Evolutionary conservation across 257 asterid species (phyloP), one percentile per base, ranked within the genome.

Genomic region (Petunia secreta): DNA sequence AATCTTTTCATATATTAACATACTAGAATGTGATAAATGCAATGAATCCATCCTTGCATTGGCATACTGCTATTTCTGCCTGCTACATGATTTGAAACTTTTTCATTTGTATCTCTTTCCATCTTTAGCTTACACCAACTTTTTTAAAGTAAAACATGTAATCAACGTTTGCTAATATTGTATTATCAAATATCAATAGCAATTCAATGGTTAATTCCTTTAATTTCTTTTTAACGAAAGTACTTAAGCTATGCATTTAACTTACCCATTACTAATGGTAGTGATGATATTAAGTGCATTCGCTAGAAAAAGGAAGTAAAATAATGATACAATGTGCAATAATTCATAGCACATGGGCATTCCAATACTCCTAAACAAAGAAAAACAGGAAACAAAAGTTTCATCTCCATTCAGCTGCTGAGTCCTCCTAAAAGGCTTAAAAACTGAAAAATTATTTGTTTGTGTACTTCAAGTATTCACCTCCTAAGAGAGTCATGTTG

Each of bases 271-370:
- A 6, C 77, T 0, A 4, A 69, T 46, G 41, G 8, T 9, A 69
- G 16, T 46, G 59, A 25, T 69, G 41, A 69, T 38, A 69, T 46
- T 25, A 69, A 69, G 41, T 46, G 77, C 59, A 69, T 38, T 46
- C 39, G 8, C 40, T 4, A 9, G 46, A 69, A 37, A 25, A 69
- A 46, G 77, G 10, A 69, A 69, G 76, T 69, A 44, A 44, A 44
- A 68, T 68, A 68, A 44, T 68, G 5, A n/a, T 34, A 68, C 10
- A 68, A 8, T 67, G 41, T 6, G 8, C 75, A 67, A 25, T 67
- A 41, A 52, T 25, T 43, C 76, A 69, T 44, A 9, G 71, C 16
- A 69, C 58, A 10, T 68, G 57, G 16, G 75, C 57, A 68, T 43
- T 37, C 5, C 2, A 66, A 67, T 9, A 53, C 38, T 43, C 40